Evolutionary conservation across 2,329 filamentous ascomycete species (phyloP), one percentile per base, ranked within the genome.

Genomic region (Plenodomus biglobosus): DNA sequence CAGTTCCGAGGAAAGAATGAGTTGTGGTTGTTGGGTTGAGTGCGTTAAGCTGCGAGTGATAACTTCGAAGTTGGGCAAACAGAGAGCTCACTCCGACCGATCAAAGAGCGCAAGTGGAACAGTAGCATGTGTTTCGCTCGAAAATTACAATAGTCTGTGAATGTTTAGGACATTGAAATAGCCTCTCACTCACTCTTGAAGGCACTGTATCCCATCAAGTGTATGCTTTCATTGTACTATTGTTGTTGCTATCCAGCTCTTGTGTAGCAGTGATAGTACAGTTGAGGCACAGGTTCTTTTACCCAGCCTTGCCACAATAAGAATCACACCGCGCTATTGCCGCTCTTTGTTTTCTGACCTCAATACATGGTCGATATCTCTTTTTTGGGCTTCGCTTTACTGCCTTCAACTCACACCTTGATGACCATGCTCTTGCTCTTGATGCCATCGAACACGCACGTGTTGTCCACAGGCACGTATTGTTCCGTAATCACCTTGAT

Each of bases 401-500:
- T 11, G 6, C 19, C 13, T 27, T 42, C n/a, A 37, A 3, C 35
- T 51, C 52, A 71, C 15, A 81, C 64, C 46, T 70, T 75, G 55
- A 81, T 74, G 56, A 82, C 80, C 35, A 73, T 75, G 39, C 72
- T 80, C 62, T 77, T 80, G 64, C 81, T 84, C 54, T 68, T 74
- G 2, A 85, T 76, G 1, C 84, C 84, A 61, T 86, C 82, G 56
- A 85, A 85, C 19, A 85, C 66, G 59, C 82, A 85, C 0, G 80
- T 83, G 51, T 85, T 85, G 65, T 85, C 81, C 8, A 85, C 74
- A 1, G 84, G 83, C 10, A 85, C 75, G 63, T 86, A 86, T 70
- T 86, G 84, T 61, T 80, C 78, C n/a, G 84, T 86, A 38, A 92
- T 83, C 71, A 84, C 80, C 69, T 99, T 99, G 75, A 99, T 95